These are phyloP conservation scores for Pythium phragmitis DNA, from an alignment of 352 stramenopile genomes.

Conservation along the genomic window DNA sequence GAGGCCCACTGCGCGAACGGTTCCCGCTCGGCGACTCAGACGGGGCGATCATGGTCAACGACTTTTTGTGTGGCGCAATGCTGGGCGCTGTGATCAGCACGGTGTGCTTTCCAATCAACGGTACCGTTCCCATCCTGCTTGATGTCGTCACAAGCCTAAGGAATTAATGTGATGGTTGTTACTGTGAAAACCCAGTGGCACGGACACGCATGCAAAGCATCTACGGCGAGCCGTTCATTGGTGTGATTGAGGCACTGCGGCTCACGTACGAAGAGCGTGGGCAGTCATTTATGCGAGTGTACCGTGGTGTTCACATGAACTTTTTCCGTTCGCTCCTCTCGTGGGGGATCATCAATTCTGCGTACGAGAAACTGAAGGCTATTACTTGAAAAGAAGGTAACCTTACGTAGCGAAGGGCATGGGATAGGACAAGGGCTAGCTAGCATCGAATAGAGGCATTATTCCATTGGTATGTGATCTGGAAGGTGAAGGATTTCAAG, in stretches of 20 bases:
- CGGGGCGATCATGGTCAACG: conserved; percentile 50
- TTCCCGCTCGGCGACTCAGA: conserved; percentile 55
- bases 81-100: conserved; percentile 85
- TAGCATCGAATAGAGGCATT: background rate
- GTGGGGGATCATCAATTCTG: conserved; percentile 91
- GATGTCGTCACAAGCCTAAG: background rate
- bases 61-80: conserved; percentile 85
- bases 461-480: background rate
- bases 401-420: background rate
- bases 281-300: conserved; percentile 55
- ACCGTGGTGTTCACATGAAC: conserved; percentile 88
- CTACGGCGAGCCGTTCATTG: conserved; percentile 65
- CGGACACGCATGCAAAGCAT: conserved; percentile 83
- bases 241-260: conserved; percentile 48
- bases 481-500: too few relatives aligned
- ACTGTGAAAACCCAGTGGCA: conserved; percentile 41
- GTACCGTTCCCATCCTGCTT: conserved; percentile 29
- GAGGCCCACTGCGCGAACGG: conserved; percentile 64
- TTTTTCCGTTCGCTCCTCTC: conserved; percentile 86
- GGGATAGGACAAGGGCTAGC: background rate
- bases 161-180: background rate
- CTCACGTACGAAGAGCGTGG: conserved; percentile 78
- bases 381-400: conserved; percentile 38
- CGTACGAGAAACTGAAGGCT: conserved; percentile 86
- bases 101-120: conserved; percentile 82